Evolutionary conservation across 306 rosid species (phyloP).

Genomic region (Lathyrus aphaca): DNA sequence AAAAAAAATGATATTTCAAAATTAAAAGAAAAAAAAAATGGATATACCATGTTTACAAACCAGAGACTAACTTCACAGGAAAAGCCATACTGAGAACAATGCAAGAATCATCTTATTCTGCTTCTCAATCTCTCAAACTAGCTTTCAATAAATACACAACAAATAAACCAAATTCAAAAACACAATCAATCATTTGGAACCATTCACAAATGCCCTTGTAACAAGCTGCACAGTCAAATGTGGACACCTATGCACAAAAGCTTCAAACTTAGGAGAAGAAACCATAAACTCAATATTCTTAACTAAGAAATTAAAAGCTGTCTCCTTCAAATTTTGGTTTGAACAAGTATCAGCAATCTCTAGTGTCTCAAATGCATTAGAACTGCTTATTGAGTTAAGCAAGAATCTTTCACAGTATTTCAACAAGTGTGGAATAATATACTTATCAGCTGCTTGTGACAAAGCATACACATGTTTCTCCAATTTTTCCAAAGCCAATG

Average conservation of each 20-base stretch:
- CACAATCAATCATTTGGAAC: conserved; percentile 31
- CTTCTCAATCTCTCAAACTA: neutral
- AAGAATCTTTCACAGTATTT: conserved; percentile 65
- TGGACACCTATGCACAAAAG: conserved; percentile 69
- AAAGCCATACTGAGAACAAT: neutral
- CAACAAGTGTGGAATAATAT: conserved; percentile 59
- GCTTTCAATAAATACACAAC: conserved; percentile 12
- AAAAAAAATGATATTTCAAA: neutral
- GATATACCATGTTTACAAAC: neutral
- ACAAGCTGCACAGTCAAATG: conserved; percentile 67
- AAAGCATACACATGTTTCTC: conserved; percentile 62
- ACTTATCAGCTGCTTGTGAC: conserved; percentile 79
- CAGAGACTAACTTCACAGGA: neutral
- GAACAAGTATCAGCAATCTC: conserved; percentile 75
- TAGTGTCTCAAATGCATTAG: conserved; percentile 62
- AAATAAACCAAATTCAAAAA: conserved; percentile 3
- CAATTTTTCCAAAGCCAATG: conserved; percentile 51
- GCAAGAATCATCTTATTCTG: neutral
- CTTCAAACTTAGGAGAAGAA: conserved; percentile 55
- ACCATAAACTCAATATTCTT: conserved; percentile 57
- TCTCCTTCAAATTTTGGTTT: conserved; percentile 50
- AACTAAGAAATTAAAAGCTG: conserved; percentile 57
- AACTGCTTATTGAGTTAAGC: conserved; percentile 44
- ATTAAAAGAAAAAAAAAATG: neutral
- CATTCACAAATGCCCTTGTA: conserved; percentile 58